Base-by-base conservation (phyloP, 1,139 yeast species). In the Schwanniomyces etchellsii region DNA sequence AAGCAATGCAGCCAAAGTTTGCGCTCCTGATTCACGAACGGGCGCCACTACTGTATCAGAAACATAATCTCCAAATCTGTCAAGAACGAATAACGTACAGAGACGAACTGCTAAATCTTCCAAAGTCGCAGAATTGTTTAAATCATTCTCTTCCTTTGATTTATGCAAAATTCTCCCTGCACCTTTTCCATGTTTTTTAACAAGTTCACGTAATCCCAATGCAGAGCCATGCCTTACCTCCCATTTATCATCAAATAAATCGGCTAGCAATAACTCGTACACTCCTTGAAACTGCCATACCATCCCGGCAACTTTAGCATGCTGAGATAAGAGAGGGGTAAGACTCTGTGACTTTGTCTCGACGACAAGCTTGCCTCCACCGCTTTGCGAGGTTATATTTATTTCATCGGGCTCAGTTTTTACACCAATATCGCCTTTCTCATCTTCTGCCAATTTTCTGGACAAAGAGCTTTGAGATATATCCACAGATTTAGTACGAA, bases 41-140 rank as follows among this genome's bases (percentile, higher is more conserved):
- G 99, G 99, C 0, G 97, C 98, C 24, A 93, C 95, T 11, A 93
- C 99, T 5, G 95, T 93, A 52, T 93, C 99, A 28, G 95, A 83
- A 24, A 93, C 95, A 53, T 85, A 93, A 58, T 93, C 99, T 33
- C 97, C 98, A 57, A 93, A 93, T 47, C 97, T 64, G 57, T 93
- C 99, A 34, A 91, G 67, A 3, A 96, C 93, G 57, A 93, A 86
- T 14, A 93, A 65, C 10, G 95, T 83, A 50, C 95, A 71, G 27
- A 93, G 53, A 37, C 96, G 71, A 17, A 94, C 88, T 1, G 95
- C 82, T 40, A 91, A 64, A 53, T 93, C 98, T 52, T 91, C 96
- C 24, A 93, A 64, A 35, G 91, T 83, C 22, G 69, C 72, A 15
- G 66, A 58, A 49, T 91, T 91, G 40, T 81, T 70, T 5, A 41